These are phyloP conservation scores for Scutellaria minor DNA, from an alignment of 257 asterid genomes.

Conservation along the genomic window DNA sequence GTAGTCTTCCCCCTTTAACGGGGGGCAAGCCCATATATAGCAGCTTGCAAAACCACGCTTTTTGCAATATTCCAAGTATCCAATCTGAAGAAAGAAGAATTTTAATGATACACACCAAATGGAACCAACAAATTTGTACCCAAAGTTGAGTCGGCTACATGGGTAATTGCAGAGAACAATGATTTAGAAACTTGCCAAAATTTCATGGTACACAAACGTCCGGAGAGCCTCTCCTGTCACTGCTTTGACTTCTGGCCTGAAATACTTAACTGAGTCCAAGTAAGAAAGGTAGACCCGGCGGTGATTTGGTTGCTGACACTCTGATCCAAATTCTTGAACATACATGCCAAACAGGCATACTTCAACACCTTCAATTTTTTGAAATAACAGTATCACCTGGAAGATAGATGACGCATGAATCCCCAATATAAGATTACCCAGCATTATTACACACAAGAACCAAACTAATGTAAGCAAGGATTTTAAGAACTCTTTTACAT, in stretches of 20 bases:
- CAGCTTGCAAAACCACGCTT: slow-evolving; percentile 95
- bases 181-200: slow-evolving; percentile 66
- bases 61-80: slow-evolving; percentile 95
- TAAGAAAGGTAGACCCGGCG: slow-evolving; percentile 96
- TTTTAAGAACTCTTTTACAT: slow-evolving; percentile 7
- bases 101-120: slow-evolving; percentile 21
- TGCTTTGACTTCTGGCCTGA: slow-evolving; percentile 94
- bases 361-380: slow-evolving; percentile 97
- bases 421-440: slow-evolving; percentile 5
- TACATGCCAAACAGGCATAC: slow-evolving; percentile 98
- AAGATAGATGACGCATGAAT: slow-evolving; percentile 29
- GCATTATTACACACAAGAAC: slow-evolving; percentile 11
- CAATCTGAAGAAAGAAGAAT: slow-evolving; percentile 65
- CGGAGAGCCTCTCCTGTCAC: slow-evolving; percentile 98
- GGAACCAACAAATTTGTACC: slow-evolving; percentile 5
- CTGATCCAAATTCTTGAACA: slow-evolving; percentile 98
- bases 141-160: slow-evolving; percentile 20
- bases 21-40: slow-evolving; percentile 99
- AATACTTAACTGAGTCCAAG: slow-evolving; percentile 97
- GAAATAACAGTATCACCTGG: slow-evolving; percentile 90
- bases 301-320: slow-evolving; percentile 92
- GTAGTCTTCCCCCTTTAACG: slow-evolving; percentile 96
- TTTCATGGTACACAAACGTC: slow-evolving; percentile 96
- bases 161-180: slow-evolving; percentile 18
- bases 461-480: slow-evolving; percentile 13